phyloP scores from a whole-genome alignment of 305 asterid genomes.

The Fraxinus angustifolia region DNA sequence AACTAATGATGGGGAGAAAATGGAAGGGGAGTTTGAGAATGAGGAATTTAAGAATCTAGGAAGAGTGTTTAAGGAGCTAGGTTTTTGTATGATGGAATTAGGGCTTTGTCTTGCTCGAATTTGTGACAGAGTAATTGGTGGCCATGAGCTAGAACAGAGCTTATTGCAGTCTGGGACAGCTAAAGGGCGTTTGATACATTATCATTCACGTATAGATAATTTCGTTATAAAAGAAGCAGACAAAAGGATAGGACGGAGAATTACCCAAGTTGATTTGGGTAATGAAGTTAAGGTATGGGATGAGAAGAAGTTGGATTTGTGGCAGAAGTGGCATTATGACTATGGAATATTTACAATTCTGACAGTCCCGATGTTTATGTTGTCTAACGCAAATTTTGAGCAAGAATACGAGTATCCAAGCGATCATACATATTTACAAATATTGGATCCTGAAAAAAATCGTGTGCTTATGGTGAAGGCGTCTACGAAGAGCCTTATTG shows the following conservation, averaged over 20 bases:
- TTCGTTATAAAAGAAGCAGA: slow-evolving; percentile 35
- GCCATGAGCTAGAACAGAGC: slow-evolving; percentile 68
- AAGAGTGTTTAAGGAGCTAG: slow-evolving; percentile 49
- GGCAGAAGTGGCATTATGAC: slow-evolving; percentile 99
- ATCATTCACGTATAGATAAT: slow-evolving; percentile 63
- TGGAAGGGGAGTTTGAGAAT: slow-evolving; percentile 13
- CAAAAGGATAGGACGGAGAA: slow-evolving; percentile 26
- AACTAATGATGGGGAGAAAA: slow-evolving; percentile 13
- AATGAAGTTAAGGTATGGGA: slow-evolving; percentile 15
- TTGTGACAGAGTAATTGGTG: slow-evolving; percentile 61
- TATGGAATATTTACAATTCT: slow-evolving; percentile 78
- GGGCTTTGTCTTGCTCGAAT: slow-evolving; percentile 67
- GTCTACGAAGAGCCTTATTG: slow-evolving; percentile 54
- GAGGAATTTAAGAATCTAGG: slow-evolving; percentile 53
- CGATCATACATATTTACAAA: slow-evolving; percentile 62
- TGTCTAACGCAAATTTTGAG: slow-evolving; percentile 34
- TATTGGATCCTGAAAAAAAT: slow-evolving; percentile 58
- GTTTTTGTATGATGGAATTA: slow-evolving; percentile 68
- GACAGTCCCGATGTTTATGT: slow-evolving; percentile 63
- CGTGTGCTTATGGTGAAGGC: slow-evolving; percentile 50
- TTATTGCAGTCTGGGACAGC: slow-evolving; percentile 64
- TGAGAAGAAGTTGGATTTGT: slow-evolving; percentile 31
- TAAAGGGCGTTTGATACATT: slow-evolving; percentile 80
- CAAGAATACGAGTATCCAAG: slow-evolving; percentile 48
- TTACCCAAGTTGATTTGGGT: slow-evolving; percentile 5